phyloP scores from a whole-genome alignment of 441 rosid species.

The Bruguiera hainesii region DNA sequence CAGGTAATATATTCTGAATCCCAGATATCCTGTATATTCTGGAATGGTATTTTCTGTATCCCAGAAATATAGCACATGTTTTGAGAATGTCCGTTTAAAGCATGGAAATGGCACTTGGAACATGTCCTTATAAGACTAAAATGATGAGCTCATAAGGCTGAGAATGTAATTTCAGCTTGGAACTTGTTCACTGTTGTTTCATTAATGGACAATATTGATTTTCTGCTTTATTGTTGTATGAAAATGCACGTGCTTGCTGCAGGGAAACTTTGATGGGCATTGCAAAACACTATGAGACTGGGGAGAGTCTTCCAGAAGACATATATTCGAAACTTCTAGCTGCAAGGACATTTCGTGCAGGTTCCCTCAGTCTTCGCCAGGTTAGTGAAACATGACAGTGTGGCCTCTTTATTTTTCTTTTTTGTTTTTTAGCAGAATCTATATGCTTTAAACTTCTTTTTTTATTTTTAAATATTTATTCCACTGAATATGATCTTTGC shows the following conservation, averaged over 20 bases:
- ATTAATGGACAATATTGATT: too few relatives aligned
- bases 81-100: neutral
- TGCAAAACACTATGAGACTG: slow-evolving; percentile 85
- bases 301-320: slow-evolving; percentile 82
- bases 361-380: slow-evolving; percentile 88
- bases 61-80: neutral
- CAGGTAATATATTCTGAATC: slow-evolving; percentile 39
- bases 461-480: too few relatives aligned
- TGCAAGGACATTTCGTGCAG: slow-evolving; percentile 90
- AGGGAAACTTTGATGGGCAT: slow-evolving; percentile 95
- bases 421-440: neutral
- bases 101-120: neutral
- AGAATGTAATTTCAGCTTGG: too few relatives aligned
- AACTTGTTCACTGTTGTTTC: too few relatives aligned
- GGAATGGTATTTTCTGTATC: too few relatives aligned
- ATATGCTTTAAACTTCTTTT: neutral
- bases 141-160: too few relatives aligned
- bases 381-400: slow-evolving; percentile 34
- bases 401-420: neutral
- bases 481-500: too few relatives aligned
- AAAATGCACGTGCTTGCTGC: slow-evolving; percentile 18
- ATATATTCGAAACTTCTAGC: slow-evolving; percentile 84
- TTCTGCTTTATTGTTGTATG: neutral
- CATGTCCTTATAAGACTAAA: too few relatives aligned
- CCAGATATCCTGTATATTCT: neutral